Percentiles rank a stretch among this genome's conserved stretches.
phyloP scores from a whole-genome alignment of 495 filamentous ascomycete species.

The Stereocaulon alpinum region DNA sequence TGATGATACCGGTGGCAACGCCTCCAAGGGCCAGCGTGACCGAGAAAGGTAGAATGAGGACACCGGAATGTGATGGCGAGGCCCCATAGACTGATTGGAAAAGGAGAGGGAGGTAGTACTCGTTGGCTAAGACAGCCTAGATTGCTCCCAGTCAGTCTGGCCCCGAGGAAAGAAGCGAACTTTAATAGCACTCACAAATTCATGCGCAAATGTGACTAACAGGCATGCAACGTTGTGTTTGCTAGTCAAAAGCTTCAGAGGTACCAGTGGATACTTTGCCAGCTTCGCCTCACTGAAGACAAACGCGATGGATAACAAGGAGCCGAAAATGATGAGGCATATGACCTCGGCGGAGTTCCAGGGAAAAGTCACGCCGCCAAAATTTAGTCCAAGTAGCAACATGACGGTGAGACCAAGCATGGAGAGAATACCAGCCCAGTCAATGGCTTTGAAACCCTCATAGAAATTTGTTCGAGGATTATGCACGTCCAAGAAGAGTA shows the following conservation, averaged over 20 bases:
- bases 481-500: constrained; percentile 52
- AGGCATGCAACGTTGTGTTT: constrained; percentile 50
- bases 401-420: constrained; percentile 72
- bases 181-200: constrained; percentile 37
- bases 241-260: constrained; percentile 53
- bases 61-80: constrained; percentile 42
- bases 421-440: constrained; percentile 61
- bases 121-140: constrained; percentile 40
- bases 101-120: constrained; percentile 51
- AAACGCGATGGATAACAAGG: constrained; percentile 52
- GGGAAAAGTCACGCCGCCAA: constrained; percentile 63
- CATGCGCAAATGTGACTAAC: constrained; percentile 51
- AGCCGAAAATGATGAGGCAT: constrained; percentile 68
- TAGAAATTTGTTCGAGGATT: constrained; percentile 62
- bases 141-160: neutral
- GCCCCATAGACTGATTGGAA: constrained; percentile 44
- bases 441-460: constrained; percentile 62
- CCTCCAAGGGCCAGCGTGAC: constrained; percentile 40
- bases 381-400: constrained; percentile 70
- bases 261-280: constrained; percentile 70
- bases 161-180: neutral
- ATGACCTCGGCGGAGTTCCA: constrained; percentile 69
- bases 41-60: constrained; percentile 43
- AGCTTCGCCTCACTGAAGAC: constrained; percentile 59
- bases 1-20: constrained; percentile 41